phyloP scores from a whole-genome alignment of 768 basidiomycete species.

The Pulveroboletus sp. region DNA sequence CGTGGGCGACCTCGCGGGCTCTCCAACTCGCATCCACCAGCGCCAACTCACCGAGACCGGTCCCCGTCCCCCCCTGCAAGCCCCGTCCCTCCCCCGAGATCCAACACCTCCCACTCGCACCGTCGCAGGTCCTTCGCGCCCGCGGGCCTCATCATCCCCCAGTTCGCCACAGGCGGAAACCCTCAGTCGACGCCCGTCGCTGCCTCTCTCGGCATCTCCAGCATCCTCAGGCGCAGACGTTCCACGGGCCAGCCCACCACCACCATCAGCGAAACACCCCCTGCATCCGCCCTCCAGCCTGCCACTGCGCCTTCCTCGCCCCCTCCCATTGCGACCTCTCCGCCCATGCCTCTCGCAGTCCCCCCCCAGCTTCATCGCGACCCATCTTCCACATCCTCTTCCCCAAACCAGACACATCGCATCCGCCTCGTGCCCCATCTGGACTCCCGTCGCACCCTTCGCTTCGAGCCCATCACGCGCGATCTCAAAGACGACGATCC shows the following conservation, averaged over 20 bases:
- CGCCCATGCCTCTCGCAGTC: constrained; percentile 19
- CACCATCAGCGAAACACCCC: constrained; percentile 22
- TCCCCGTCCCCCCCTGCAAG: constrained; percentile 44
- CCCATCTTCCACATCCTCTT: constrained; percentile 13
- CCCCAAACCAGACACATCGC: constrained; percentile 47
- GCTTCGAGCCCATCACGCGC: constrained; percentile 88
- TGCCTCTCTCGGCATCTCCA: constrained; percentile 44
- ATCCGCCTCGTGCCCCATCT: constrained; percentile 95
- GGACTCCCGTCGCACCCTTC: constrained; percentile 81
- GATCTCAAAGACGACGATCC: constrained; percentile 70
- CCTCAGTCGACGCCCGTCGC: constrained; percentile 20
- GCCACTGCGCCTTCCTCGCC: constrained; percentile 11
- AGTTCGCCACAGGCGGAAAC: constrained; percentile 28
- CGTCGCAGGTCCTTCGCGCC: constrained; percentile 40
- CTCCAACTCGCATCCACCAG: constrained; percentile 49
- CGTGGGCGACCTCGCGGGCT: constrained; percentile 64
- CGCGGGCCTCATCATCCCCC: constrained; percentile 32
- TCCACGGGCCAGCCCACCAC: constrained; percentile 54
- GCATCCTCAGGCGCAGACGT: constrained; percentile 64
- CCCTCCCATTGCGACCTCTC: constrained; percentile 9
- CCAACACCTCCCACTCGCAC: constrained; percentile 23
- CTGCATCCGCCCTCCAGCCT: neutral
- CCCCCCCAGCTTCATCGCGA: constrained; percentile 20
- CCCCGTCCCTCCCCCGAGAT: constrained; percentile 28
- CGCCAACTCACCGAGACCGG: constrained; percentile 23